A percentile compares a stretch with the other conserved stretches of the same genome.
phyloP scores from a whole-genome alignment of 1,284 basidiomycete species.

The Leucoagaricus sp. region DNA sequence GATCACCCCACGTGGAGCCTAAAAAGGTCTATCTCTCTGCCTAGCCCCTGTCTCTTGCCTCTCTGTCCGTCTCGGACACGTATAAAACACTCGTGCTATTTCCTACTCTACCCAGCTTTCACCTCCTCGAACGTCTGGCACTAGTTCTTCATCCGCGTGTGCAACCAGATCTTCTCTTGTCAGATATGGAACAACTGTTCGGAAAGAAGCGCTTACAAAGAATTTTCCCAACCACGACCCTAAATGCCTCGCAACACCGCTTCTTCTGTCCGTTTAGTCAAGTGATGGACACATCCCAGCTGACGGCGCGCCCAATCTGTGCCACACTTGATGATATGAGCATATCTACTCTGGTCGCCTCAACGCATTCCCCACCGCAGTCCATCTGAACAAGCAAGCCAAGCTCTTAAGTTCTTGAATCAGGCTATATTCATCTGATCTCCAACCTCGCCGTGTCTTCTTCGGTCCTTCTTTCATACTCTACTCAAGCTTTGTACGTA shows the following conservation, averaged over 20 bases:
- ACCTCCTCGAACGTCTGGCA: not conserved
- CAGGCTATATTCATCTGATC: not conserved
- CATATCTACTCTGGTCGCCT: not conserved
- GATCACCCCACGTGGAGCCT: slow-evolving; percentile 17
- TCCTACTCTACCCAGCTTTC: not conserved
- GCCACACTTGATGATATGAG: not conserved
- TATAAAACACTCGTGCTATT: not conserved
- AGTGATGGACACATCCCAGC: slow-evolving; percentile 2
- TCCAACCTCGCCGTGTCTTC: not conserved
- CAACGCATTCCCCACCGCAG: not conserved
- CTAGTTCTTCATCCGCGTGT: not conserved
- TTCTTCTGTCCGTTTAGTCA: slow-evolving; percentile 1
- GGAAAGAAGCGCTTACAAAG: slow-evolving; percentile 9
- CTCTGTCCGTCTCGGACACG: not conserved
- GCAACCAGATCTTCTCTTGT: not conserved
- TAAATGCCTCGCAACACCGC: slow-evolving; percentile 1
- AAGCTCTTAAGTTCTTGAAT: not conserved
- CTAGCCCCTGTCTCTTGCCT: not conserved
- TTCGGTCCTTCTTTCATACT: slow-evolving; percentile 1
- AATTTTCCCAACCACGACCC: slow-evolving; percentile 10
- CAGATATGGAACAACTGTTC: not conserved
- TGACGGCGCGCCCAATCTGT: not conserved
- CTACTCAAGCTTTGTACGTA: slow-evolving; percentile 9
- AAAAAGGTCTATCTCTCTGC: slow-evolving; percentile 2
- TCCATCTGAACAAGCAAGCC: not conserved